Evolutionary conservation across 495 filamentous ascomycete species (phyloP), one percentile per base, ranked within the genome.

Genomic region (Penicillium daleae): DNA sequence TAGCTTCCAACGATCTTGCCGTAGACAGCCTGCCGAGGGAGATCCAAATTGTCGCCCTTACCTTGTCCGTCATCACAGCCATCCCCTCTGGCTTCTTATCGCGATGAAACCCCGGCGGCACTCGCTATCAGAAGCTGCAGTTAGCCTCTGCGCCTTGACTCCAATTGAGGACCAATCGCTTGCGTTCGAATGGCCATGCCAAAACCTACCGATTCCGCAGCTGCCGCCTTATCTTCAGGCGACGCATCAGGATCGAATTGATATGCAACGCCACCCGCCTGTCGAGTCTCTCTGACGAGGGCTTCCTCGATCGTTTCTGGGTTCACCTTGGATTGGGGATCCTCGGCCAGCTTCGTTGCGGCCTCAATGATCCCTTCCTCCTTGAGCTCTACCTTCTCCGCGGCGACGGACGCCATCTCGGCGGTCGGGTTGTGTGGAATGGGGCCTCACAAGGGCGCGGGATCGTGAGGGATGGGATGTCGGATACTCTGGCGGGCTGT

Each of bases 181-280:
- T 21, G 9, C 17, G 1, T 27, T 17, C 29, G 13, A 21, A 6
- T 49, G 13, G 7, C 15, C 29, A 17, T 32, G 40, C 6, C 17
- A 27, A 60, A 3, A 85, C 89, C 58, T 85, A 97, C 95, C 64
- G 88, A 85, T 83, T 83, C 82, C 5, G 89, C 88, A 62, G 90
- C 89, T 26, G 89, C 89, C 51, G 85, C 87, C 79, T 98, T 98
- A 70, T 93, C 84, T 74, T 92, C 91, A 0, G 91, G 84, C 21
- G 84, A 87, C 27, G 93, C 93, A 80, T 97, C 71, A 3, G 95
- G 92, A 71, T 98, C 83, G 77, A 97, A 98, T 67, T 89, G 86
- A 73, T 89, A 92, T 56, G 92, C 94, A 9, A 87, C 80, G 4
- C 86, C 83, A 22, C 95, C 95, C 17, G 88, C 89, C 66, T 89